Conservation (phyloP, 805 yeast species). For the Pichia occidentalis region DNA sequence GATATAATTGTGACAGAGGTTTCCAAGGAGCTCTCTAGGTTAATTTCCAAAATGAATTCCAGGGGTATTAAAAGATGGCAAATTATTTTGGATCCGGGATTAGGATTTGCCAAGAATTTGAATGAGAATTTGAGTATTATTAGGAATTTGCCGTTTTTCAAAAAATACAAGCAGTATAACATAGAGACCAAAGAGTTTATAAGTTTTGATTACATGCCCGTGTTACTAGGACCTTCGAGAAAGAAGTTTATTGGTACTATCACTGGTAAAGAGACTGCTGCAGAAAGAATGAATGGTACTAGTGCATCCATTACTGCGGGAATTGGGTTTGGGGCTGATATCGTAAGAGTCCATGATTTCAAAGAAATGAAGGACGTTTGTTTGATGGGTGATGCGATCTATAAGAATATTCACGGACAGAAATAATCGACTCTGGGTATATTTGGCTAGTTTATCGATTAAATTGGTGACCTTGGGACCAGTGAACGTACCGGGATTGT, state of each 20-base stretch:
- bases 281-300: constrained; percentile 68
- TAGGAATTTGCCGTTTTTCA: constrained; percentile 40
- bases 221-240: constrained; percentile 82
- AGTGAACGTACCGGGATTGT: too few relatives aligned
- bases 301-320: constrained; percentile 69
- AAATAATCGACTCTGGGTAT: too few relatives aligned
- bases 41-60: constrained; percentile 48
- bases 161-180: constrained; percentile 35
- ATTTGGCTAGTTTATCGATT: too few relatives aligned
- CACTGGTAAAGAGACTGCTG: constrained; percentile 50
- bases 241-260: constrained; percentile 78
- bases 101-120: constrained; percentile 89
- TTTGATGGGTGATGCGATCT: constrained; percentile 68
- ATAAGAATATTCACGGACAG: constrained; percentile 30
- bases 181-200: constrained; percentile 26
- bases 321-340: constrained; percentile 65
- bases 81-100: constrained; percentile 85
- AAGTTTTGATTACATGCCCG: constrained; percentile 50
- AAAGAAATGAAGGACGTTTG: constrained; percentile 47
- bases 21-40: constrained; percentile 55
- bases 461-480: too few relatives aligned
- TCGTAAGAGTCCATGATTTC: constrained; percentile 86
- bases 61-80: constrained; percentile 85
- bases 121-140: constrained; percentile 64
- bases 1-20: constrained; percentile 44